Evolutionary conservation across 2,329 filamentous ascomycete species (phyloP).

Genomic region (Fusarium phyllophilum): DNA sequence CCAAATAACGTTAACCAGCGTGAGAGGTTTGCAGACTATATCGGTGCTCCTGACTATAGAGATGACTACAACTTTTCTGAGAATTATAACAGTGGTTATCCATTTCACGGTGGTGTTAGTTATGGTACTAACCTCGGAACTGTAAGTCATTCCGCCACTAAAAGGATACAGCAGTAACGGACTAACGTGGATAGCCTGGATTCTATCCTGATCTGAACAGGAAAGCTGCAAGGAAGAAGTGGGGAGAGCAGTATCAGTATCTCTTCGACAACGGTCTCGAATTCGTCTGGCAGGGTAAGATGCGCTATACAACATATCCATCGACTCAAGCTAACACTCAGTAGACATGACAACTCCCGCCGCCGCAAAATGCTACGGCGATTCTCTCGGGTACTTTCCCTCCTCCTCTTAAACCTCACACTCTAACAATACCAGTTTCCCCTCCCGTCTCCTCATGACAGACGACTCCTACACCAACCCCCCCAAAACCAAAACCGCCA

Average conservation of each 20-base stretch:
- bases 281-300: background rate
- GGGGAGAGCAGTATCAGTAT: constrained; percentile 2
- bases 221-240: background rate
- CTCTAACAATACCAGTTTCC: background rate
- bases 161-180: too few relatives aligned
- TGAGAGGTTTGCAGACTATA: background rate
- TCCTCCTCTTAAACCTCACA: fast-evolving
- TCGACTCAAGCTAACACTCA: background rate
- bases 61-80: background rate
- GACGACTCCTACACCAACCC: background rate
- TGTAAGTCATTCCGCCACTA: too few relatives aligned
- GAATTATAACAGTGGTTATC: constrained; percentile 3
- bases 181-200: background rate
- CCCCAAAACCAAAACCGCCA: background rate
- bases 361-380: background rate
- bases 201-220: background rate
- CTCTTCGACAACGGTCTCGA: constrained; percentile 3
- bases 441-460: background rate
- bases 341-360: background rate
- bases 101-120: background rate
- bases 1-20: background rate
- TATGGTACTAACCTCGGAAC: background rate
- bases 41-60: fast-evolving
- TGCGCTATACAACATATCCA: fast-evolving
- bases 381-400: background rate